phyloP scores from a whole-genome alignment of 2,329 filamentous ascomycete species.

The Neonectria punicea region DNA sequence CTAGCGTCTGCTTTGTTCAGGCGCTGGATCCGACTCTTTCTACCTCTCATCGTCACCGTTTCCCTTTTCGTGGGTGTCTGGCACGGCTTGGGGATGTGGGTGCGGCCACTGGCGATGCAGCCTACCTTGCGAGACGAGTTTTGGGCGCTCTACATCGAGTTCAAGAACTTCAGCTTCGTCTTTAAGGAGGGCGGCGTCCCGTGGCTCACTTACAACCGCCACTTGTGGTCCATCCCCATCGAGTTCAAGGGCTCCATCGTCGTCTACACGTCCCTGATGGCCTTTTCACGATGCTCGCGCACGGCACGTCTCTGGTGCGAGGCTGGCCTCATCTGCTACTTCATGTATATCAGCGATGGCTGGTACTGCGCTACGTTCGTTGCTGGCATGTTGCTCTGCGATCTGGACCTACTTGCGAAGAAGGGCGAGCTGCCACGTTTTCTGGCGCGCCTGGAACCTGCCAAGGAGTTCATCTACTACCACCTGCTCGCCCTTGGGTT shows the following conservation, averaged over 20 bases:
- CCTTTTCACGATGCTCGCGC: slow-evolving; percentile 65
- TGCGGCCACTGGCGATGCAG: slow-evolving; percentile 51
- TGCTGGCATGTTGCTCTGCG: slow-evolving; percentile 69
- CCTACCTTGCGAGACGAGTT: slow-evolving; percentile 59
- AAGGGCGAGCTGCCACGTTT: slow-evolving; percentile 61
- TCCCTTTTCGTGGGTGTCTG: slow-evolving; percentile 61
- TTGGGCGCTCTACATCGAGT: slow-evolving; percentile 62
- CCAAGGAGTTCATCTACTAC: slow-evolving; percentile 63
- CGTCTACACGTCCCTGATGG: slow-evolving; percentile 66
- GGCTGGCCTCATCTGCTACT: slow-evolving; percentile 67
- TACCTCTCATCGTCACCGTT: slow-evolving; percentile 65
- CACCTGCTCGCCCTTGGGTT: slow-evolving; percentile 62
- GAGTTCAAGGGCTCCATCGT: slow-evolving; percentile 73
- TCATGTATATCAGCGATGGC: slow-evolving; percentile 74
- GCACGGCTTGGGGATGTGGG: slow-evolving; percentile 63
- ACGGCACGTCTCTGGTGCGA: slow-evolving; percentile 66
- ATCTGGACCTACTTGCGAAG: slow-evolving; percentile 66
- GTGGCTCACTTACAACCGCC: slow-evolving; percentile 64
- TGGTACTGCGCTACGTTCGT: slow-evolving; percentile 70
- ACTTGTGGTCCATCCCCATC: slow-evolving; percentile 72
- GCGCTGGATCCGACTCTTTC: slow-evolving; percentile 60
- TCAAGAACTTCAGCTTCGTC: slow-evolving; percentile 76
- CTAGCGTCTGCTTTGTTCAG: slow-evolving; percentile 60
- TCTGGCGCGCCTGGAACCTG: slow-evolving; percentile 56
- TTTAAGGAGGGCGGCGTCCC: slow-evolving; percentile 67